Evolutionary conservation across 768 basidiomycete species (phyloP), one percentile per base, ranked within the genome.

Genomic region (Lyophyllum decastes): DNA sequence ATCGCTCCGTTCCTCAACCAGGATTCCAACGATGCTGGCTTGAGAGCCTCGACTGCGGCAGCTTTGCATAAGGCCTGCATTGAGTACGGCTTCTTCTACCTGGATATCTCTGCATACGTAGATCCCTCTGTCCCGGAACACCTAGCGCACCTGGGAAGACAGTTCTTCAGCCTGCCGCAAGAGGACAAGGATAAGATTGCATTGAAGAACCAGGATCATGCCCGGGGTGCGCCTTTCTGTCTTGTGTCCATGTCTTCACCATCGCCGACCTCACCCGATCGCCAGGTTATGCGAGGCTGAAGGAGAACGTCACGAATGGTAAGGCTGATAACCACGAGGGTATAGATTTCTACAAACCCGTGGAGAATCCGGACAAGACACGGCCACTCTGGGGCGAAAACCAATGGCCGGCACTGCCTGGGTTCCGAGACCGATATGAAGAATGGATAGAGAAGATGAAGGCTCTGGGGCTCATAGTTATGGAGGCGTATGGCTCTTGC

Each of bases 381-480:
- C 84, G 83, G 52, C 82, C 85, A 0, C 71, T 95, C 0, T 88
- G 89, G 85, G 94, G 94, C 12, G 84, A 86, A 70, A 97, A 96
- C 66, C 93, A 92, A 58, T 96, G 92, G 89, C 94, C 94, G 0
- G 62, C 66, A 2, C 58, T 82, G 2, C 76, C 86, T 1, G 72
- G 68, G 0, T 94, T 95, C 66, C 76, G 70, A 55, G 76, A 80
- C 35, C 87, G 80, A 62, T 90, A 89, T 62, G 85, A 90, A 56
- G 65, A 63, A 5, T 96, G 94, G 93, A 76, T 90, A 2, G 82
- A 84, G 64, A 94, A 90, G 78, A 96, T 96, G 95, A 89, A 90
- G 70, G 73, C 63, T 2, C 75, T 96, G 2, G 95, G 95, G 2
- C 64, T 90, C 68, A 79, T 89, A 10, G 79, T 95, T 16, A 95